Evolutionary conservation across 352 stramenopile species (phyloP).

Genomic region (Stephanocyclus meneghinianus): DNA sequence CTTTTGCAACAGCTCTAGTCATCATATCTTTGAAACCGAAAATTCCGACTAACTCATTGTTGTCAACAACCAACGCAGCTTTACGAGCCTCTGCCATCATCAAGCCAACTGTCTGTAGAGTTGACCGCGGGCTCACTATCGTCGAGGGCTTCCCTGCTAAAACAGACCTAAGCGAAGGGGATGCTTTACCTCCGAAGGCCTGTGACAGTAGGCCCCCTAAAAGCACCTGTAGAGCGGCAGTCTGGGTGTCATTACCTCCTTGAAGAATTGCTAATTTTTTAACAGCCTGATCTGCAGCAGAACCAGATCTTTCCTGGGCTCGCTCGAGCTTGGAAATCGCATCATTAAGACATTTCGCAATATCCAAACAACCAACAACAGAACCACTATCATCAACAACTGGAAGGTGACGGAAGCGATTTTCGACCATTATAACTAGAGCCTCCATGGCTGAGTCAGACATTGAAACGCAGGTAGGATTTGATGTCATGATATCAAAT

Average conservation of each 20-base stretch:
- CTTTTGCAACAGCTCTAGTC: slow-evolving; percentile 90
- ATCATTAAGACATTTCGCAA: slow-evolving; percentile 95
- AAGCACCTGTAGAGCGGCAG: slow-evolving; percentile 58
- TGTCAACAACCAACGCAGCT: slow-evolving; percentile 92
- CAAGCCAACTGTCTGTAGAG: slow-evolving; percentile 89
- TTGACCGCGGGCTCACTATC: slow-evolving; percentile 85
- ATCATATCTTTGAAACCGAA: slow-evolving; percentile 98
- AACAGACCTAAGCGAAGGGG: slow-evolving; percentile 68
- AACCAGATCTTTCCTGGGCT: slow-evolving; percentile 42
- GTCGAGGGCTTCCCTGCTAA: slow-evolving; percentile 67
- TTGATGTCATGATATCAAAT: slow-evolving; percentile 91
- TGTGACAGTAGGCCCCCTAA: slow-evolving; percentile 66
- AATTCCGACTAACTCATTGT: slow-evolving; percentile 91
- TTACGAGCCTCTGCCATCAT: slow-evolving; percentile 93
- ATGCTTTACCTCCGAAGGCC: slow-evolving; percentile 60
- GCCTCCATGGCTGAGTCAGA: slow-evolving; percentile 94
- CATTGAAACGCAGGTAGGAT: slow-evolving; percentile 92
- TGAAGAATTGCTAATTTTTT: slow-evolving; percentile 54
- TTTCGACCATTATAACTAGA: slow-evolving; percentile 95
- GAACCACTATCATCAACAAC: slow-evolving; percentile 84
- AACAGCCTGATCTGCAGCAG: slow-evolving; percentile 61
- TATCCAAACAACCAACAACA: slow-evolving; percentile 93
- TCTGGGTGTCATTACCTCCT: slow-evolving; percentile 50
- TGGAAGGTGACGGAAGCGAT: slow-evolving; percentile 85
- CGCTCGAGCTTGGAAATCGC: slow-evolving; percentile 92